Conservation (phyloP, 2,329 filamentous ascomycete species). For the Calonectria henricotiae region DNA sequence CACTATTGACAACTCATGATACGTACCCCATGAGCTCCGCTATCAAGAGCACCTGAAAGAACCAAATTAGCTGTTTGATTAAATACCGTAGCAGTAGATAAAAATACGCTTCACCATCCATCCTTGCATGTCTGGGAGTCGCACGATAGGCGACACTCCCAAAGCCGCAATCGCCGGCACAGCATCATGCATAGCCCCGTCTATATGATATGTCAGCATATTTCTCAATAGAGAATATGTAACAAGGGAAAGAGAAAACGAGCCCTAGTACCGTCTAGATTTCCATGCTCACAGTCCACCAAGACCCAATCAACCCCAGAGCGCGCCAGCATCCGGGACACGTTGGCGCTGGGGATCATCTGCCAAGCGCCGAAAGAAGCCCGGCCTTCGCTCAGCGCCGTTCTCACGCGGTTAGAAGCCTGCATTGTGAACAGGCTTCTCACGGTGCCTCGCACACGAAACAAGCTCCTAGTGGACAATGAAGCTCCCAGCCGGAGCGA, state of each 20-base stretch:
- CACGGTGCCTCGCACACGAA: slow-evolving; percentile 30
- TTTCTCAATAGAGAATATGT: not conserved
- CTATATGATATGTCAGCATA: slow-evolving; percentile 44
- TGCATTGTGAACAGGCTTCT: slow-evolving; percentile 58
- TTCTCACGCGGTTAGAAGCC: slow-evolving; percentile 66
- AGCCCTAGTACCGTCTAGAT: slow-evolving; percentile 62
- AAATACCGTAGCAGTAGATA: no score
- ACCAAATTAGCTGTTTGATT: slow-evolving; percentile 14
- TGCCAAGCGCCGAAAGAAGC: slow-evolving; percentile 75
- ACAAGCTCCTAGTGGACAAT: slow-evolving; percentile 34
- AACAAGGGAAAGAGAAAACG: not conserved
- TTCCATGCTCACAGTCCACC: slow-evolving; percentile 71
- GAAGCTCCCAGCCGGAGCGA: slow-evolving; percentile 42
- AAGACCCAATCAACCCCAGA: slow-evolving; percentile 78
- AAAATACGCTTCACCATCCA: slow-evolving; percentile 65
- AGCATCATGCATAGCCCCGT: slow-evolving; percentile 69
- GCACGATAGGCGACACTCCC: slow-evolving; percentile 63
- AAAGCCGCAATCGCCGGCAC: slow-evolving; percentile 68
- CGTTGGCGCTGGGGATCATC: slow-evolving; percentile 74
- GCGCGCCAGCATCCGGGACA: slow-evolving; percentile 74
- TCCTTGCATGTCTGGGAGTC: slow-evolving; percentile 69
- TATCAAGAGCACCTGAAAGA: slow-evolving; percentile 64
- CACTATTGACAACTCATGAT: no score
- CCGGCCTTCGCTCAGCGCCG: slow-evolving; percentile 65
- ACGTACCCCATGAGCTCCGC: slow-evolving; percentile 68